Evolutionary conservation across 2,329 filamentous ascomycete genomes (phyloP).

Genomic region (Onygena corvina): DNA sequence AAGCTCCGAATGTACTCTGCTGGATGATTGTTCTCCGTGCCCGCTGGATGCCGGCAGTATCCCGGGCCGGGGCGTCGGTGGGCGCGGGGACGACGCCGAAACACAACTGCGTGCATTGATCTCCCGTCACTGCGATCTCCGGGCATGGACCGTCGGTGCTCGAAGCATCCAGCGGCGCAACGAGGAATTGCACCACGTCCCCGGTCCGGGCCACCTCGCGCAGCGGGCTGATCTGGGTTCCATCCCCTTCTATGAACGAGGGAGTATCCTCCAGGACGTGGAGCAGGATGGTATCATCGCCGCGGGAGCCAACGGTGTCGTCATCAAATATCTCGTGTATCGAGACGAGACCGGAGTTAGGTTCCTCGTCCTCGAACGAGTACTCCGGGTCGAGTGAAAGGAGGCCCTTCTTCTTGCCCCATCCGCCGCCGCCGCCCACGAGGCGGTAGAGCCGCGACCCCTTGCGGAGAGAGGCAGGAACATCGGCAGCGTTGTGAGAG

Average conservation of each 20-base stretch:
- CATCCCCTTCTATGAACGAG: constrained; percentile 16
- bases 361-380: constrained; percentile 14
- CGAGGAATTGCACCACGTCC: constrained; percentile 34
- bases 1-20: constrained; percentile 28
- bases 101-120: background rate
- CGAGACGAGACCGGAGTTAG: constrained; percentile 13
- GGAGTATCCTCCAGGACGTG: constrained; percentile 16
- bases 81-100: background rate
- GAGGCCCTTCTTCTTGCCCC: constrained; percentile 36
- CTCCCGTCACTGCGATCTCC: background rate
- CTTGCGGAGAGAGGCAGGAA: constrained; percentile 21
- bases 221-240: constrained; percentile 28
- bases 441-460: constrained; percentile 33
- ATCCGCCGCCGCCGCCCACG: constrained; percentile 34
- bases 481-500: constrained; percentile 17
- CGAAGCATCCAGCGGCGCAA: constrained; percentile 17
- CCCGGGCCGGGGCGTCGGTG: background rate
- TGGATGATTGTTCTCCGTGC: constrained; percentile 18
- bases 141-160: background rate
- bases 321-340: constrained; percentile 21
- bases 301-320: background rate
- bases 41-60: too few species aligned
- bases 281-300: background rate
- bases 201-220: constrained; percentile 29
- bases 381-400: constrained; percentile 33